Evolutionary conservation across 2,329 filamentous ascomycete species (phyloP), one percentile per base, ranked within the genome.

Genomic region (Calonectria fujianensis): DNA sequence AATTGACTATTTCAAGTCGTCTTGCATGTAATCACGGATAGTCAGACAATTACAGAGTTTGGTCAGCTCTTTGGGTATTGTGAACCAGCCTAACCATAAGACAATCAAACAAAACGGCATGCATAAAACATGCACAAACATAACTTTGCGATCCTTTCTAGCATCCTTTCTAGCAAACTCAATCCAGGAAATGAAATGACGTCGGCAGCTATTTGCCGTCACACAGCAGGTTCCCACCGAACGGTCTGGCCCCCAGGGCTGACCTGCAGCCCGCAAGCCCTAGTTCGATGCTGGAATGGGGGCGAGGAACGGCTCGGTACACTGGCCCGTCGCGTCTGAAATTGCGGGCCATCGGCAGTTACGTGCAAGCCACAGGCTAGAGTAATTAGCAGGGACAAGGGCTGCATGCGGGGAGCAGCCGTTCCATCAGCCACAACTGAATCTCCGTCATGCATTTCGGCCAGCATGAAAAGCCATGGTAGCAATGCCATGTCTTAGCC

Each of bases 191-290:
- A 48, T 48, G 20, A 48, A 48, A 48, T 48, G 45, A 48, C 6
- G 9, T 11, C 57, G 35, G 57, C 57, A 29, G 7, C n/a, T 8
- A 29, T 41, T 63, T 63, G 57, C 57, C 57, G 35, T 41, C 4
- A 14, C 3, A 20, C 14, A 29, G 14, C 57, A 39, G 8, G 29
- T 39, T 18, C 35, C 57, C 8, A 6, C 24, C 8, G 57, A 63
- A 63, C 37, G 57, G 57, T 41, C 57, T 63, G 37, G 57, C 57
- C 57, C 37, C 57, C 37, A 63, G 24, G n/a, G 35, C 57, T 63
- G 57, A 41, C 14, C 14, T 27, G 52, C 52, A 57, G 37, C 39
- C 16, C 11, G 24, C 32, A 29, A n/a, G 57, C 37, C 24, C 27
- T 2, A n/a, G 31, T 41, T 14, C 18, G 18, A 35, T 35, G 4